Evolutionary conservation across 2,329 filamentous ascomycete species (phyloP), one percentile per base, ranked within the genome.

Genomic region (Cordyceps javanica): DNA sequence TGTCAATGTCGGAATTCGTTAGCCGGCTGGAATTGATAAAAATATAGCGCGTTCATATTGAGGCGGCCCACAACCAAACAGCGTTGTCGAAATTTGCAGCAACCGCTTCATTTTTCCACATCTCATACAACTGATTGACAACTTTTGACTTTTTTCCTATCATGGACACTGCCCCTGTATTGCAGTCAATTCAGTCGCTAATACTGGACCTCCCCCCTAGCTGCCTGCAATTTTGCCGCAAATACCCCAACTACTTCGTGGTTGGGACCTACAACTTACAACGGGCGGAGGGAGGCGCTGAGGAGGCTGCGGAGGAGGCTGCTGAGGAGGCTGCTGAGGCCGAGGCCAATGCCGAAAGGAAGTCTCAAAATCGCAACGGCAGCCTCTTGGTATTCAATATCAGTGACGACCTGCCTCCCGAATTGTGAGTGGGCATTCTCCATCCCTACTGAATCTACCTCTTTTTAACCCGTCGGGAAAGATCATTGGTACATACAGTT

Each of bases 261-360:
- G 81, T 96, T 49, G 93, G 92, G 39, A 96, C 92, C 1, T 97
- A 97, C 71, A 83, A 88, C 61, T 79, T 96, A 28, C 77, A 91
- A 61, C 78, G 79, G 60, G 68, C 77, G 51, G 65, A 72, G 44
- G 54, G 58, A 6, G 60, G 38, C 28, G 62, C 65, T 5, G 59
- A 61, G 30, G 30, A 32, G 8, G 57, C 64, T 2, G 60, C 57
- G 30, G 60, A 62, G 8, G 63, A n/a, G 8, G 58, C 59, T 30
- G 62, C 65, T 5, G 59, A 61, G 30, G 30, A 32, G 8, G 57
- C 64, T 2, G 60, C 57, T 30, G 60, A 62, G 8, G 63, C 67
- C 16, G 58, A 65, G 3, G 62, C 63, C 14, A 57, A 61, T 54
- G 34, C 62, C 4, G 44, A 56, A 5, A 72, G 69, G 42, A 74